A percentile compares a stretch with the other conserved stretches of the same genome.
Evolutionary conservation across 2,329 filamentous ascomycete genomes (phyloP).

Genomic region (Bipolaris zeicola): DNA sequence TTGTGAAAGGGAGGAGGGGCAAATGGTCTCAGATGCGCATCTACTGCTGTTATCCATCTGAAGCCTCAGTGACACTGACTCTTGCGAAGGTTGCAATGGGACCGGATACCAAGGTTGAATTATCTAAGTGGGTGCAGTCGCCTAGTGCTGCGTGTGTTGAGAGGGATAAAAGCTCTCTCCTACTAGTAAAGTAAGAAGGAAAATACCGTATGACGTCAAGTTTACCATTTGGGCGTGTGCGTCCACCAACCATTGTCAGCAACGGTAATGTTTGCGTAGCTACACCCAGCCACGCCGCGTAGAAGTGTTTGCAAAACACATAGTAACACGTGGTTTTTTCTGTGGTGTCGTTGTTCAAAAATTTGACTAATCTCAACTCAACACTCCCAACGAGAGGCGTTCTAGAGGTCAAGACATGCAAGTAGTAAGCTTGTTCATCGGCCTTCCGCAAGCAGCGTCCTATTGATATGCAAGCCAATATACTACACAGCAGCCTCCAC

Average conservation of each 20-base stretch:
- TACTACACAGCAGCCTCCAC: not conserved
- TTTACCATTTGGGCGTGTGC: constrained; percentile 5
- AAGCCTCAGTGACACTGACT: constrained; percentile 3
- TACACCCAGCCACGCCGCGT: not conserved
- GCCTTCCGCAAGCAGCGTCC: constrained; percentile 1
- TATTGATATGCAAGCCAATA: constrained; percentile 13
- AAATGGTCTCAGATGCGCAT: constrained; percentile 7
- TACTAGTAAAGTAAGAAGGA: not conserved
- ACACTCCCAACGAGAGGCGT: too few species aligned
- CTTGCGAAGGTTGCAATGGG: constrained; percentile 1
- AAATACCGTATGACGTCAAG: constrained; percentile 13
- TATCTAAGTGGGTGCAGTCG: not conserved
- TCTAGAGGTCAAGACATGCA: too few species aligned
- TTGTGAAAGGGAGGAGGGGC: constrained; percentile 1
- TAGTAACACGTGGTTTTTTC: too few species aligned
- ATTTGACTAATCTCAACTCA: too few species aligned
- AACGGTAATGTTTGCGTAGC: not conserved
- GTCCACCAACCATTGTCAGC: not conserved
- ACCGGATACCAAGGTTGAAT: constrained; percentile 2
- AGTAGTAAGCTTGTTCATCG: not conserved
- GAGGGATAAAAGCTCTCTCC: constrained; percentile 1
- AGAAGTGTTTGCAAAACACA: too few species aligned
- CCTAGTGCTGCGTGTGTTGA: constrained; percentile 2
- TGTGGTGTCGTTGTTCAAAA: too few species aligned
- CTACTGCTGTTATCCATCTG: constrained; percentile 3